Base-by-base conservation (phyloP, 352 stramenopile species). In the Phytophthora pisi region DNA sequence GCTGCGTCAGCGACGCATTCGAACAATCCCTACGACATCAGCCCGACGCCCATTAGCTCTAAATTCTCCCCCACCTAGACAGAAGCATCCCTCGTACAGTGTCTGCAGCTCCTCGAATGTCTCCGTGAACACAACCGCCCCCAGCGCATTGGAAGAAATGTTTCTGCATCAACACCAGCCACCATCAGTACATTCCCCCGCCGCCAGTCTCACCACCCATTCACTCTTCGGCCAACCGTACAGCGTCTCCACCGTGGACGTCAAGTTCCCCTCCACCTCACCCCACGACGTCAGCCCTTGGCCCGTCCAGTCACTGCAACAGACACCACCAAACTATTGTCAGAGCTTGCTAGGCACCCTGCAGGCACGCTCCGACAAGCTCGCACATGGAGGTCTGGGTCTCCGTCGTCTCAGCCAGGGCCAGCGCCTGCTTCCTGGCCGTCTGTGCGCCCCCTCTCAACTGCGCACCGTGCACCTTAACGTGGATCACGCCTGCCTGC, bases 101-200 rank as follows among this genome's bases (percentile, higher is more conserved):
- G 61, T 72, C 24, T 72, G 40, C n/a, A 78, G 45, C 18, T 68
- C 4, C 18, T 75, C 51, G 11, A 69, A 63, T 16, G 66, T 75
- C 20, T 64, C 30, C 18, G 40, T 60, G 28, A 78, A 74, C 18
- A 54, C 51, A 15, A 77, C 67, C 5, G 15, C 23, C 4, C 45
- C 20, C 42, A 74, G 46, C 3, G 36, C 40, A 57, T 66, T 74
- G 3, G 56, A 68, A 11, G 70, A 77, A 5, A 77, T 61, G 47
- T 77, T 61, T 49, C 70, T 77, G n/a, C 42, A 34, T 10, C 8
- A 57, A 1, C 16, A 30, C 9, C 9, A 40, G 42, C n/a, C 26
- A 52, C 4, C 40, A 15, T 46, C 40, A 46, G 40, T 46, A 20
- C 40, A 46, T 18, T 18, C 5, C 15, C 40, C 15, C n/a, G 13